Conservation (phyloP, 2,329 filamentous ascomycete species). For the Cryoendolithus antarcticus region DNA sequence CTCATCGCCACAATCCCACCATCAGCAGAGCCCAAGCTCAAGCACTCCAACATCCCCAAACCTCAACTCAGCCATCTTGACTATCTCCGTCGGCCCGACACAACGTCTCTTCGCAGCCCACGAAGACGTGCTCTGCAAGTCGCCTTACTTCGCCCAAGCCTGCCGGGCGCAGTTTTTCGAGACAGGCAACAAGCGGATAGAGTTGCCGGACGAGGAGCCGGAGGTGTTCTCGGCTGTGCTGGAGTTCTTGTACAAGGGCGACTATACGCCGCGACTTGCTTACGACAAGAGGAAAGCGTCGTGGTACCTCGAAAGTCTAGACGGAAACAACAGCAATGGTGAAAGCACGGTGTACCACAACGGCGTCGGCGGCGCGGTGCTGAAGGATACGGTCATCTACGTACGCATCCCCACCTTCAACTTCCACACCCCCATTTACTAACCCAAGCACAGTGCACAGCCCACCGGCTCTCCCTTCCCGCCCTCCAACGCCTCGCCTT, state of each 20-base stretch:
- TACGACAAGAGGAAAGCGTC: slow-evolving; percentile 70
- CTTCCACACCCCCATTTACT: slow-evolving; percentile 2
- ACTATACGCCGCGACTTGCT: slow-evolving; percentile 74
- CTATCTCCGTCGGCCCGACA: slow-evolving; percentile 58
- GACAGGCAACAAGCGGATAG: slow-evolving; percentile 53
- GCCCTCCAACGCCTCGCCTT: slow-evolving; percentile 76
- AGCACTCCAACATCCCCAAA: slow-evolving; percentile 22
- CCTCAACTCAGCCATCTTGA: slow-evolving; percentile 64
- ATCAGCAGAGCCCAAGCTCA: slow-evolving; percentile 6
- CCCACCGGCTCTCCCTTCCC: slow-evolving; percentile 69
- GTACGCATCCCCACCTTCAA: background rate
- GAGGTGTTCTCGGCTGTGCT: slow-evolving; percentile 84
- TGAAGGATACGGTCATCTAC: slow-evolving; percentile 85
- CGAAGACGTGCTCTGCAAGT: slow-evolving; percentile 67
- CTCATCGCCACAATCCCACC: slow-evolving; percentile 12
- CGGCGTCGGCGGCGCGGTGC: slow-evolving; percentile 51
- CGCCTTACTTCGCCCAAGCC: slow-evolving; percentile 63
- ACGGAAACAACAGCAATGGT: slow-evolving; percentile 33
- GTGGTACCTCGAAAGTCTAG: slow-evolving; percentile 63
- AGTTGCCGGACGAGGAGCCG: slow-evolving; percentile 73
- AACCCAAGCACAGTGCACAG: slow-evolving; percentile 67
- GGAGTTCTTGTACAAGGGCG: slow-evolving; percentile 87
- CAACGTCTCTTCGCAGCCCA: slow-evolving; percentile 82
- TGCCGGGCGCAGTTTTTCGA: slow-evolving; percentile 53
- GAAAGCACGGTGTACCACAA: slow-evolving; percentile 54